A percentile compares a stretch with the other conserved stretches of the same genome.
These are phyloP conservation scores for Nannizziopsis barbatae DNA, from an alignment of 2,329 filamentous ascomycete species.

Conservation along the genomic window DNA sequence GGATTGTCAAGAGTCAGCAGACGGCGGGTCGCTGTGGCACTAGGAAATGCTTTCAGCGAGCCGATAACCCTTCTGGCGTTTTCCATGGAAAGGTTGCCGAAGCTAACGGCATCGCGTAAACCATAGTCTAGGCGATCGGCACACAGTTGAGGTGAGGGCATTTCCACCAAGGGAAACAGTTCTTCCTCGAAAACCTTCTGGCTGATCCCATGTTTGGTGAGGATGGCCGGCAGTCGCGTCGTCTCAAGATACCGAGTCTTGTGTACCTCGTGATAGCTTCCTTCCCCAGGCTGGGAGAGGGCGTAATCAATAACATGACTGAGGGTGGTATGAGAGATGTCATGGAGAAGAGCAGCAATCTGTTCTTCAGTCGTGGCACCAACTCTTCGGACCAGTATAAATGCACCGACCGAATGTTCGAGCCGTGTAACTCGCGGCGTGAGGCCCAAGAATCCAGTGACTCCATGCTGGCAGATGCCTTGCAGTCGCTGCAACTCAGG, in stretches of 20 bases:
- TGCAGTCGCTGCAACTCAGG: background rate
- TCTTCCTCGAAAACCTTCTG: background rate
- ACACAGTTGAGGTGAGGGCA: conserved; percentile 1
- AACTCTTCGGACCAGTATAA: conserved; percentile 4
- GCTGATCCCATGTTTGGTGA: background rate
- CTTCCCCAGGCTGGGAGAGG: background rate
- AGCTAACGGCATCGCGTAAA: background rate
- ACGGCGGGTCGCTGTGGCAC: background rate
- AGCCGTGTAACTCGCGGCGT: background rate
- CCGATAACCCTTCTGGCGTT: background rate
- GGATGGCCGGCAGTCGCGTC: background rate
- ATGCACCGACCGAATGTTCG: conserved; percentile 3
- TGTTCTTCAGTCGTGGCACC: conserved; percentile 4
- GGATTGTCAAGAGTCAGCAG: background rate
- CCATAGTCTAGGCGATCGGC: conserved; percentile 5
- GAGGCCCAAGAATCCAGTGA: conserved; percentile 1
- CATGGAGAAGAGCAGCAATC: conserved; percentile 2
- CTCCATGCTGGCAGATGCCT: conserved; percentile 1
- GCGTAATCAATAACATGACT: conserved; percentile 6
- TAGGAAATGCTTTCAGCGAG: background rate
- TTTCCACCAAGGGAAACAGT: conserved; percentile 3
- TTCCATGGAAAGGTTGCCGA: background rate
- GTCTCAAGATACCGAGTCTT: background rate
- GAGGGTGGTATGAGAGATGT: conserved; percentile 1
- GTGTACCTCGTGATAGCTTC: conserved; percentile 5